A percentile compares a stretch with the other conserved stretches of the same genome.
Conservation (phyloP, 169 alveolate species). For the Blepharisma undulans region DNA sequence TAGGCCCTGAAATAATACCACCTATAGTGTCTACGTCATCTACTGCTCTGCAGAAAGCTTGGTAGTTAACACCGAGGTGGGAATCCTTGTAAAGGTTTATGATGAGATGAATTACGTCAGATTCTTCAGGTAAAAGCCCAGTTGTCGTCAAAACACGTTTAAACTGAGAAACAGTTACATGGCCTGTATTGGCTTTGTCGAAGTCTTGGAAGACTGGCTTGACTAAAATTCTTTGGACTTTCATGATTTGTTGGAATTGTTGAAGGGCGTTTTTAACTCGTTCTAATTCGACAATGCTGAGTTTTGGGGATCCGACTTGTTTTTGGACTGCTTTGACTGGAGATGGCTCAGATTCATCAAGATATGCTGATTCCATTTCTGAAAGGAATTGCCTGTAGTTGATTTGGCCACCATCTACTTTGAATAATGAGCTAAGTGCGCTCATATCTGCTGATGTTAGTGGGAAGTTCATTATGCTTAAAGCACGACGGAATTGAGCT, state of each 20-base stretch:
- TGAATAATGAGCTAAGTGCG: slow-evolving; percentile 41
- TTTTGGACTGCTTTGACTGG: slow-evolving; percentile 29
- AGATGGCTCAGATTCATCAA: slow-evolving; percentile 17
- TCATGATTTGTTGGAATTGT: slow-evolving; percentile 10
- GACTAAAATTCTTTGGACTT: slow-evolving; percentile 55
- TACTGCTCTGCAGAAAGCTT: slow-evolving; percentile 40
- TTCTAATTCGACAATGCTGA: background rate
- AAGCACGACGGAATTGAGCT: slow-evolving; percentile 65
- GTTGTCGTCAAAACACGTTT: slow-evolving; percentile 61
- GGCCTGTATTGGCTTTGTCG: slow-evolving; percentile 75
- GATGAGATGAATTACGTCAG: background rate
- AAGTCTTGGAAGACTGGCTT: slow-evolving; percentile 77
- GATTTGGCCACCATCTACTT: background rate
- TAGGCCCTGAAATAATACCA: background rate
- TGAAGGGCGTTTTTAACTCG: slow-evolving; percentile 10
- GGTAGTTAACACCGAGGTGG: slow-evolving; percentile 43
- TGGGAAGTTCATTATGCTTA: slow-evolving; percentile 52
- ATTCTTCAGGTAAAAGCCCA: slow-evolving; percentile 2
- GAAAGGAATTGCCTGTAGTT: background rate
- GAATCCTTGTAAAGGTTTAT: slow-evolving; percentile 22
- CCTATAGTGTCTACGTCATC: slow-evolving; percentile 2
- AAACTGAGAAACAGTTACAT: slow-evolving; percentile 73
- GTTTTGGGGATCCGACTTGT: background rate
- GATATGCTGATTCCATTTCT: slow-evolving; percentile 20
- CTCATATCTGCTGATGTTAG: slow-evolving; percentile 61